Percentiles rank a stretch among this genome's conserved stretches.
phyloP scores from a whole-genome alignment of 805 yeast genomes.

The Candida corydali region DNA sequence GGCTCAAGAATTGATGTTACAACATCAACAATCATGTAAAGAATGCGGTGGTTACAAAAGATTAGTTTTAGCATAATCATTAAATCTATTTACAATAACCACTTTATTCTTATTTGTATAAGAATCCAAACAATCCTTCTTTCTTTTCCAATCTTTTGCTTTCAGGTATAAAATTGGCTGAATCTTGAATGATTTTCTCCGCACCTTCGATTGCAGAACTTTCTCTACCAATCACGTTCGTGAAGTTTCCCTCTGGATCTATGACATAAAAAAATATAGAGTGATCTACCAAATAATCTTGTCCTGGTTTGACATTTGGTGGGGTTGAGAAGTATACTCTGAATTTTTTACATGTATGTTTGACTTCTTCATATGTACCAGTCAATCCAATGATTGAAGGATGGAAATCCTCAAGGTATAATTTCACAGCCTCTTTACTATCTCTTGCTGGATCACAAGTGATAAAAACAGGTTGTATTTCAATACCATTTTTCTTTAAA shows the following conservation, averaged over 20 bases:
- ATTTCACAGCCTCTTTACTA: conserved; percentile 76
- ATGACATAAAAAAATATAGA: conserved; percentile 94
- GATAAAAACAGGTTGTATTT: conserved; percentile 81
- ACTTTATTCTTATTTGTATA: conserved; percentile 40
- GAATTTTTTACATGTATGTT: conserved; percentile 79
- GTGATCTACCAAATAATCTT: conserved; percentile 94
- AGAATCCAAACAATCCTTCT: conserved; percentile 55
- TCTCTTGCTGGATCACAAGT: conserved; percentile 98
- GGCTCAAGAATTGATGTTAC: conserved; percentile 45
- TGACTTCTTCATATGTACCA: conserved; percentile 83
- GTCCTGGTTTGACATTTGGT: conserved; percentile 88
- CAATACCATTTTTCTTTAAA: conserved; percentile 54
- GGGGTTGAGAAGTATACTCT: conserved; percentile 98
- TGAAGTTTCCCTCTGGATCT: conserved; percentile 97
- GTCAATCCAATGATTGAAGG: conserved; percentile 86
- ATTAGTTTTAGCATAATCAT: conserved; percentile 19
- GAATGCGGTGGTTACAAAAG: conserved; percentile 48
- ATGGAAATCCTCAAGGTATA: conserved; percentile 85
- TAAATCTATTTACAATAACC: conserved; percentile 1
- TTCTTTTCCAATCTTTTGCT: conserved; percentile 65
- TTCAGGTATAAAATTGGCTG: conserved; percentile 70
- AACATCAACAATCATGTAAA: conserved; percentile 44
- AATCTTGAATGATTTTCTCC: conserved; percentile 68
- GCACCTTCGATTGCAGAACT: conserved; percentile 76
- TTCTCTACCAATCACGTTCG: conserved; percentile 92